Base-by-base conservation (phyloP, 176 grass and related monocot species). In the Musa troglodytarum region DNA sequence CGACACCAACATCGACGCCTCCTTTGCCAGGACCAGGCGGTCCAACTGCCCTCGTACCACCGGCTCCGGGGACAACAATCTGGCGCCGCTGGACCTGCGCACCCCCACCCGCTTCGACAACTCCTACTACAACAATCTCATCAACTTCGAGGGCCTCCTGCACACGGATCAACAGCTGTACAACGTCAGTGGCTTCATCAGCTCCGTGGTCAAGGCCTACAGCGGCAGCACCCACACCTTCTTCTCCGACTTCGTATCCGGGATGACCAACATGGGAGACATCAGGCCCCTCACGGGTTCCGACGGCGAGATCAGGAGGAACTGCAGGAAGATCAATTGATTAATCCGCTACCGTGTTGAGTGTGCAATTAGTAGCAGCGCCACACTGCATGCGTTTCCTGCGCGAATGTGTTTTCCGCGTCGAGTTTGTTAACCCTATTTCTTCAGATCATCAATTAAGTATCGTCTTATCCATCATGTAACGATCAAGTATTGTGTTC, bases 91-190 rank as follows among this genome's bases (percentile, higher is more conserved):
- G 34, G 34, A 43, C 34, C 4, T 43, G 64, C 10, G 20, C 4
- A 77, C 80, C 0, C 72, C 76, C 0, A 71, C 69, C 20, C 59
- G 1, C 24, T 93, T 93, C 3, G 90, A 93, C 74, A 90, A 85
- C 51, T 57, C 79, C 0, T 93, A 89, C 80, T 93, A 79, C 78
- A 54, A 55, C 53, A 84, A 93, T 74, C 77, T 93, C 69, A 49
- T 85, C 1, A 69, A 52, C 19, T 76, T 65, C 0, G 29, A 82
- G 5, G 87, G 87, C 13, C 84, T 93, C 17, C 82, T 93, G 12
- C 79, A 71, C 59, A 89, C 90, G 0, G 90, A 89, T 50, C 90
- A 93, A 74, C 77, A 71, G 74, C 83, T 93, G 16, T 93, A 79
- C 57, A 69, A 81, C 8, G 68, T 66, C 34, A 81, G 83, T 0